Percentiles rank a stretch among this genome's conserved stretches.
Evolutionary conservation across 768 basidiomycete species (phyloP).

Genomic region (Jaapia argillacea): DNA sequence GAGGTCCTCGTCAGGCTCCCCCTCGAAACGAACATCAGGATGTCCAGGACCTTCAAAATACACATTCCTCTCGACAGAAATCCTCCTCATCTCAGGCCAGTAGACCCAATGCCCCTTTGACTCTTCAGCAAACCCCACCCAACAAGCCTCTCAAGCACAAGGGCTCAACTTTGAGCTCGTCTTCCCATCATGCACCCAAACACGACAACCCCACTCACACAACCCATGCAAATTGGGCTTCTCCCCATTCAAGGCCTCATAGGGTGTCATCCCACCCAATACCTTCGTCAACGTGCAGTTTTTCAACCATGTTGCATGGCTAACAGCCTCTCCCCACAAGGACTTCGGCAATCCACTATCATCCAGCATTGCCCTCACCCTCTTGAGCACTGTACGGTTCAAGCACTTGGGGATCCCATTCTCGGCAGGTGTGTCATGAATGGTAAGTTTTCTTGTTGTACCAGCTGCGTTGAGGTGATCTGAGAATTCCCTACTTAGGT

Average conservation of each 20-base stretch:
- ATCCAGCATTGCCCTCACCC: constrained; percentile 25
- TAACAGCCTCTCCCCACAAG: constrained; percentile 29
- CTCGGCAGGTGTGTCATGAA: constrained; percentile 28
- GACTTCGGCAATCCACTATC: constrained; percentile 21
- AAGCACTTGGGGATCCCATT: constrained; percentile 33
- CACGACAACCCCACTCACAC: constrained; percentile 6
- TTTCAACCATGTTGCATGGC: constrained; percentile 25
- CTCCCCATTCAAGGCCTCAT: constrained; percentile 6
- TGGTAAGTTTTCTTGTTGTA: constrained; percentile 26
- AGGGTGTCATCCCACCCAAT: constrained; percentile 14
- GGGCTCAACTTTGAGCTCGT: neutral
- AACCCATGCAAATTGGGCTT: constrained; percentile 10
- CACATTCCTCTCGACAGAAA: constrained; percentile 9
- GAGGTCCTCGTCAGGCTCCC: constrained; percentile 3
- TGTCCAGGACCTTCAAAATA: constrained; percentile 1
- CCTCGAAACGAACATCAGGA: constrained; percentile 3
- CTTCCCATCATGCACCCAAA: constrained; percentile 5
- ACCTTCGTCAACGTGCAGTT: constrained; percentile 21
- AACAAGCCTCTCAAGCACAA: neutral
- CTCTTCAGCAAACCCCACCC: constrained; percentile 5
- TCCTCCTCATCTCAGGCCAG: constrained; percentile 3
- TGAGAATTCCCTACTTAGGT: constrained; percentile 24
- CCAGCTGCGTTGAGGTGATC: constrained; percentile 24
- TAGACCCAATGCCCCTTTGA: constrained; percentile 6
- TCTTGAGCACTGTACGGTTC: constrained; percentile 27